Base-by-base conservation (phyloP, 2,329 filamentous ascomycete species). In the Penicillium griseofulvum region DNA sequence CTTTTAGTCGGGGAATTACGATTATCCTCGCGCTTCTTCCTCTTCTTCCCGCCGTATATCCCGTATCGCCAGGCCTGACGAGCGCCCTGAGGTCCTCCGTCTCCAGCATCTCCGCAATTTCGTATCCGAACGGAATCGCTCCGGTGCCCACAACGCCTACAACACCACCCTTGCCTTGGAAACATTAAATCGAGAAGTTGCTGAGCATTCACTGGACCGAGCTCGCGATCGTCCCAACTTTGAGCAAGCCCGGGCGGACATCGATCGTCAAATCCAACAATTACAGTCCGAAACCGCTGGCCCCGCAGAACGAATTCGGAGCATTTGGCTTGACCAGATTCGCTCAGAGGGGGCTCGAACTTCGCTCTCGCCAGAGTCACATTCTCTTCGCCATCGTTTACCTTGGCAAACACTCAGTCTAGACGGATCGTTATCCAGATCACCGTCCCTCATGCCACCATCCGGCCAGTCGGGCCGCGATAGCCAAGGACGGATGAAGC, bases 401-500 rank as follows among this genome's bases (percentile, higher is more conserved):
- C 52, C 45, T 24, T 43, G 61, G 47, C 46, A 65, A 67, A 44
- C 52, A 51, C 26, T 52, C 53, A 24, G 58, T 60, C 22, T 47
- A 60, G 46, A 62, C 69, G 54, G 57, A 29, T 47, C 49, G 31
- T 52, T 42, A 39, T 51, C 52, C 34, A 50, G 52, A n/a, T 29
- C 66, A 22, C 63, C 70, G 48, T 65, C 62, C 42, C 44, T 62
- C 57, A 68, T 70, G 63, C 63, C 67, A 8, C 62, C 61, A 31
- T 61, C 65, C 9, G 36, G 56, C 16, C 66, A 66, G 44, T 42
- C 51, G 39, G 46, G 47, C 39, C 67, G 66, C 19, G 61, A 60
- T 49, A 68, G 72, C 49, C 81, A 84, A 52, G 78, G 83, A 57
- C 68, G 73, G 54, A 75, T 75, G 46, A 91, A 91, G 71, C 83